A percentile compares a stretch with the other conserved stretches of the same genome.
These are phyloP conservation scores for Cladorrhinum sp. DNA, from an alignment of 2,329 filamentous ascomycete species.

Conservation along the genomic window DNA sequence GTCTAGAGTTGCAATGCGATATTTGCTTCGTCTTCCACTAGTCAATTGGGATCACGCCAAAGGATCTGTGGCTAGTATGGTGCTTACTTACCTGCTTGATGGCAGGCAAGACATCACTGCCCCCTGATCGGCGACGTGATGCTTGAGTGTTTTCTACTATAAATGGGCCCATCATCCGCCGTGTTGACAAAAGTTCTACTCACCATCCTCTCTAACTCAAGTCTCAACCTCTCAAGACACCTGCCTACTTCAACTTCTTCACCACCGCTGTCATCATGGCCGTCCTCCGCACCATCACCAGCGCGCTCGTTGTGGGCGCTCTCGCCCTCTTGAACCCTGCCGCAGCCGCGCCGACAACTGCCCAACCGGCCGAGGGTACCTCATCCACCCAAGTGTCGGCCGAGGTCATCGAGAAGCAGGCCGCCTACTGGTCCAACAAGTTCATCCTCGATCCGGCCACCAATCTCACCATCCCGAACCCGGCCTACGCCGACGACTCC, in stretches of 20 bases:
- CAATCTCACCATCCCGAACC: slow-evolving; percentile 7
- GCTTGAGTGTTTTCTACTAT: neutral
- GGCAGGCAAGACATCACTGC: neutral
- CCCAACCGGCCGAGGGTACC: slow-evolving; percentile 1
- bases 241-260: neutral
- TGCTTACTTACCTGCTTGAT: neutral
- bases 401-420: neutral
- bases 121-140: neutral
- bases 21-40: too few species aligned
- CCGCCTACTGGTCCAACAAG: slow-evolving; percentile 6
- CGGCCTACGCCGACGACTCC: neutral
- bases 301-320: neutral
- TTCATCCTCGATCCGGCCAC: slow-evolving; percentile 8
- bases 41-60: too few species aligned
- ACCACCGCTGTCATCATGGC: slow-evolving; percentile 6
- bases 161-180: neutral
- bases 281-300: slow-evolving; percentile 3
- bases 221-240: neutral
- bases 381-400: neutral
- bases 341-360: neutral
- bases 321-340: slow-evolving; percentile 1
- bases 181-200: neutral
- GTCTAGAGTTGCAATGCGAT: too few species aligned
- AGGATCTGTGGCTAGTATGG: neutral
- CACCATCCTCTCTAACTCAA: neutral